phyloP scores from a whole-genome alignment of 2,329 filamentous ascomycete genomes.

The Phyllosticta citrichinensis region DNA sequence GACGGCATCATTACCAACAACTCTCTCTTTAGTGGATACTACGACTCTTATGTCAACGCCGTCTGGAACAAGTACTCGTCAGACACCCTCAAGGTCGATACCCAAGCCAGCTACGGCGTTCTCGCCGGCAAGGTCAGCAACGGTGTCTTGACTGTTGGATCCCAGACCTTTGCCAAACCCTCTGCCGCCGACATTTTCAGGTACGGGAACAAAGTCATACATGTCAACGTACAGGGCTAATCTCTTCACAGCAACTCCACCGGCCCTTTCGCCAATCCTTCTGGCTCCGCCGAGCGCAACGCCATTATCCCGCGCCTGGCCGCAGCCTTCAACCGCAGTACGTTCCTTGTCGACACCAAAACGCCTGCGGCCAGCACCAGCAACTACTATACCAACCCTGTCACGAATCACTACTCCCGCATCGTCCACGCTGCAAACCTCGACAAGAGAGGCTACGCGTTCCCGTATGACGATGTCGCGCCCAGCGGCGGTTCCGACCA shows the following conservation, averaged over 20 bases:
- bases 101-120: slow-evolving; percentile 50
- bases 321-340: slow-evolving; percentile 66
- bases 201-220: slow-evolving; percentile 26
- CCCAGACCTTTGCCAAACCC: slow-evolving; percentile 11
- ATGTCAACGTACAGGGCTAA: not conserved
- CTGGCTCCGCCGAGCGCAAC: slow-evolving; percentile 29
- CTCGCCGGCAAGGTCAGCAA: slow-evolving; percentile 40
- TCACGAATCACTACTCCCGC: slow-evolving; percentile 48
- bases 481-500: slow-evolving; percentile 47
- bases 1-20: slow-evolving; percentile 37
- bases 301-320: slow-evolving; percentile 64
- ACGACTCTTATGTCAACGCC: slow-evolving; percentile 40
- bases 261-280: slow-evolving; percentile 46
- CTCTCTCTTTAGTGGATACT: slow-evolving; percentile 42
- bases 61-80: slow-evolving; percentile 41
- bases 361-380: slow-evolving; percentile 27
- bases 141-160: slow-evolving; percentile 33
- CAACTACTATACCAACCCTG: slow-evolving; percentile 25
- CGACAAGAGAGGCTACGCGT: slow-evolving; percentile 52
- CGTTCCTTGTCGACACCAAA: slow-evolving; percentile 42
- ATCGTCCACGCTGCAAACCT: slow-evolving; percentile 51
- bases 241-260: slow-evolving; percentile 32
- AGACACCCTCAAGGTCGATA: slow-evolving; percentile 48
- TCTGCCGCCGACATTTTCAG: slow-evolving; percentile 51
- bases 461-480: slow-evolving; percentile 59